Evolutionary conservation across 2,329 filamentous ascomycete species (phyloP), one percentile per base, ranked within the genome.

Genomic region (Penicillium olsonii): DNA sequence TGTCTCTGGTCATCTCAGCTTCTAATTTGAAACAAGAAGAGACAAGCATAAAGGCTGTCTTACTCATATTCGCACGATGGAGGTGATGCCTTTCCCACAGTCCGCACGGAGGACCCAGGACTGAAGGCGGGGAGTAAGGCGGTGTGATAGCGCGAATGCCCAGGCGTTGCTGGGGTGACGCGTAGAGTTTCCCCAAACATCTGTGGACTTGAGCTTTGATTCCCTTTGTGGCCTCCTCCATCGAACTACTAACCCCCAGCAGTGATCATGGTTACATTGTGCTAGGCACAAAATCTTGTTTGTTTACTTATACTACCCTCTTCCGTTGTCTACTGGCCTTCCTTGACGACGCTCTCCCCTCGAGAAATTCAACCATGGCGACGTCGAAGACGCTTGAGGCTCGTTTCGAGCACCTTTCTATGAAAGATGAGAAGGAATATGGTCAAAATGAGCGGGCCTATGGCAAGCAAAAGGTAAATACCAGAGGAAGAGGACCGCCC

Each of bases 331-430:
- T 18, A 43, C 44, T 40, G 43, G 42, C 31, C 46, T 31, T 38
- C 41, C 20, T 48, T 48, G 52, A 31, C 50, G 43, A 48, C 41
- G 29, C 45, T 19, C 44, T 15, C 26, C n/a, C 43, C 5, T 35
- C 33, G 10, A n/a, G 18, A 8, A 35, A 10, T 35, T 15, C 39
- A 55, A 85, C 40, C 37, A 82, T 92, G 88, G 84, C 92, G 57
- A 83, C 88, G 56, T 83, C 88, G 51, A 84, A 88, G 61, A 84
- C 84, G 43, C 79, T 97, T 39, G 92, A 96, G 75, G 79, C 88
- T 73, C 88, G 89, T 63, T 90, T 97, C 67, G 91, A 96, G 84
- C 87, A 86, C 72, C 83, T 96, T 75, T 87, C 88, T 17, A 89
- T 96, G 55, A 87, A 88, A 62, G 92, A 96, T 67, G 92, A 96